phyloP scores from a whole-genome alignment of 495 filamentous ascomycete genomes.

The Xylaria sp. region DNA sequence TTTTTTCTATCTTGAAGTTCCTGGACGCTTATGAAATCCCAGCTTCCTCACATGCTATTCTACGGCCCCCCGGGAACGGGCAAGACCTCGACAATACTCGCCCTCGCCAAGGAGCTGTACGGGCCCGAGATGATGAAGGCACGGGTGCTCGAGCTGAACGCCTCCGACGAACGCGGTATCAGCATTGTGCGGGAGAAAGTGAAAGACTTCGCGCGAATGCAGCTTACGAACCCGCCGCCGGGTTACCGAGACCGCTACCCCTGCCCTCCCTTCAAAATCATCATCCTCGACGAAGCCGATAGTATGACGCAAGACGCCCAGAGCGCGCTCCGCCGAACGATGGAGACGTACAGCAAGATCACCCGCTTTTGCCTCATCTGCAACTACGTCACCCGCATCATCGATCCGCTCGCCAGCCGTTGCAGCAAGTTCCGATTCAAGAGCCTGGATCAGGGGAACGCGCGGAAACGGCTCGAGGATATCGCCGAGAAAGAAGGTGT shows the following conservation, averaged over 20 bases:
- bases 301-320: conserved; percentile 99
- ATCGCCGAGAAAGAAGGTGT: conserved; percentile 84
- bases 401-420: conserved; percentile 89
- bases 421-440: conserved; percentile 99
- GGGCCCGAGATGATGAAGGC: conserved; percentile 92
- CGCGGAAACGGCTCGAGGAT: conserved; percentile 73
- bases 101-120: conserved; percentile 95
- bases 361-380: conserved; percentile 97
- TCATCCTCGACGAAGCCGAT: conserved; percentile 96
- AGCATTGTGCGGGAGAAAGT: conserved; percentile 97
- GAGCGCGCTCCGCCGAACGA: conserved; percentile 87
- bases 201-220: conserved; percentile 95
- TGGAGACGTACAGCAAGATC: conserved; percentile 97
- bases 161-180: conserved; percentile 98
- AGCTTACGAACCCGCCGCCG: conserved; percentile 81
- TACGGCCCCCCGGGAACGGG: conserved; percentile 97
- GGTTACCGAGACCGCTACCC: conserved; percentile 77
- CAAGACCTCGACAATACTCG: conserved; percentile 98
- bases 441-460: conserved; percentile 83
- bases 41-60: conserved; percentile 99
- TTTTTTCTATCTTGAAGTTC: neutral
- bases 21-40: conserved; percentile 15
- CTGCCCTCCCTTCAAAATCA: conserved; percentile 97
- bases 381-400: conserved; percentile 98
- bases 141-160: conserved; percentile 96